A percentile compares a stretch with the other conserved stretches of the same genome.
Evolutionary conservation across 495 filamentous ascomycete species (phyloP).

Genomic region (Podospora conica): DNA sequence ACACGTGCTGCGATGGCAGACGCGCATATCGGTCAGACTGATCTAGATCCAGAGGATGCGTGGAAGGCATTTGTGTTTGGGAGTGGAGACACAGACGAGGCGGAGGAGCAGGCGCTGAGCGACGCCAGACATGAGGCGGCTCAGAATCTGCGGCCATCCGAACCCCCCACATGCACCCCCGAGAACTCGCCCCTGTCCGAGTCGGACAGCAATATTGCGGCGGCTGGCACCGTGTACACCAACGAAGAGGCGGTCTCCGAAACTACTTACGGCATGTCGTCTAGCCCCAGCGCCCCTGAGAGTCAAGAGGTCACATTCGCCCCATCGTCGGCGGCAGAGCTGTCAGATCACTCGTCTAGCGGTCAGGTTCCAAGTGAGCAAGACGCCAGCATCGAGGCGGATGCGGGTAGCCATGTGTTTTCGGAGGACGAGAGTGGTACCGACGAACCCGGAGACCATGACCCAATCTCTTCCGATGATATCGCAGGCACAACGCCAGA

Average conservation of each 20-base stretch:
- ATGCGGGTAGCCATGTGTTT: slow-evolving; percentile 5
- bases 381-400: slow-evolving; percentile 1
- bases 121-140: slow-evolving; percentile 35
- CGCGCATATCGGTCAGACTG: neutral
- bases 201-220: slow-evolving; percentile 15
- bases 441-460: neutral
- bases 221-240: slow-evolving; percentile 12
- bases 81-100: slow-evolving; percentile 28
- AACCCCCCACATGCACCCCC: slow-evolving; percentile 5
- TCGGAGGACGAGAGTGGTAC: neutral
- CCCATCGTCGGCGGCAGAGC: neutral
- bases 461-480: neutral
- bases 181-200: slow-evolving; percentile 10
- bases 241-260: slow-evolving; percentile 1
- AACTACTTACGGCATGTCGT: neutral
- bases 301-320: neutral
- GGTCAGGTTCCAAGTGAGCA: neutral
- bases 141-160: slow-evolving; percentile 22
- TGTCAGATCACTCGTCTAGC: neutral
- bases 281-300: neutral
- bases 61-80: slow-evolving; percentile 40
- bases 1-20: neutral
- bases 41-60: slow-evolving; percentile 20
- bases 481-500: slow-evolving; percentile 7
- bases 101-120: slow-evolving; percentile 26